Base-by-base conservation (phyloP, 202 grass and related monocot genomes). In the Alloteropsis angusta region DNA sequence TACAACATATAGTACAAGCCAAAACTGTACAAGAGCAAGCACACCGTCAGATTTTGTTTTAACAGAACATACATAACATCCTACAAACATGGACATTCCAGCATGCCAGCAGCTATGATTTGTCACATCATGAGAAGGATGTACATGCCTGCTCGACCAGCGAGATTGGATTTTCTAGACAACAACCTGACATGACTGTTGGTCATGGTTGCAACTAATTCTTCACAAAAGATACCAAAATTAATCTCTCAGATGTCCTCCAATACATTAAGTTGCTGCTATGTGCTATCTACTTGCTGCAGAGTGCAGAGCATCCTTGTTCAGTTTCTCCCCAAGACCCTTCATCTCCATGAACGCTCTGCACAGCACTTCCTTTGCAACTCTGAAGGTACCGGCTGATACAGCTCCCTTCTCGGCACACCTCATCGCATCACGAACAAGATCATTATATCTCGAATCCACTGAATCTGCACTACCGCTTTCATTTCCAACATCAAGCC, bases 391-490 rank as follows among this genome's bases (percentile, higher is more conserved):
- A 18, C 77, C 85, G 44, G 75, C 30, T 56, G 92, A 98, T 64
- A 85, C 46, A 74, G 96, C 76, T 67, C 96, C 96, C 80, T 92
- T 95, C 82, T 95, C 92, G 26, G 71, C 90, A 67, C 85, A 91
- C 79, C 68, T 95, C 79, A 93, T 92, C 4, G 87, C 69, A 9
- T 95, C 84, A 18, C 46, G 77, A 63, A 98, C 70, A 7, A 98
- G 86, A 87, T 95, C 92, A 84, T 66, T 79, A 70, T 91, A 98
- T 64, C 96, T 85, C 35, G 43, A 85, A 39, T 49, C 85, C 22
- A 82, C 68, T 71, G 85, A 88, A 74, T 82, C 85, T 71, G 86
- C 6, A 15, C 37, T 83, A 46, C 61, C 75, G 38, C 60, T 88
- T 68, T 77, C 81, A 50, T 83, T 80, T 82, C 78, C 92, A 65